Conservation (phyloP, 441 rosid genomes). For the Aleurites moluccanus region DNA sequence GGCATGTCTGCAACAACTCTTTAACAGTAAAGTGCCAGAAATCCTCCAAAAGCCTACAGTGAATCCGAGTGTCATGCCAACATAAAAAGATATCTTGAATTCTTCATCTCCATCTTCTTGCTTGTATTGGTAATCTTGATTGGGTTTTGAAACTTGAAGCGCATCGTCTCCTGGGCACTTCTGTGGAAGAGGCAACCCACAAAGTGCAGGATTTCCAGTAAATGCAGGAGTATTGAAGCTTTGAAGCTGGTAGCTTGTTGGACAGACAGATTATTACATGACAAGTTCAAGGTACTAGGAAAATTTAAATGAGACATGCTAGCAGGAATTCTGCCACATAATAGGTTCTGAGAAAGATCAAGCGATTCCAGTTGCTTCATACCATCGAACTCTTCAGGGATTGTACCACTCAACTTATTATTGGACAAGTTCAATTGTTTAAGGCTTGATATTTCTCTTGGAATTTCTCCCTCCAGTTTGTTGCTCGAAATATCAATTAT, state of each 20-base stretch:
- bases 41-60: not conserved
- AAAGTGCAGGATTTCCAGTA: not conserved
- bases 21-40: not conserved
- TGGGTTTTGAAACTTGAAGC: not conserved
- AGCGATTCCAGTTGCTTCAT: not conserved
- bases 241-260: slow-evolving; percentile 15
- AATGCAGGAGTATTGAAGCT: slow-evolving; percentile 10
- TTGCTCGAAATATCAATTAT: too few relatives aligned
- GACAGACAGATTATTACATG: slow-evolving; percentile 18
- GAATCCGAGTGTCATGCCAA: not conserved
- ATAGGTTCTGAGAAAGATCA: not conserved
- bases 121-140: not conserved
- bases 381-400: not conserved
- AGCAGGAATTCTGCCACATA: slow-evolving; percentile 4
- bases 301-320: not conserved
- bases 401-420: not conserved
- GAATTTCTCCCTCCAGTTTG: slow-evolving; percentile 5
- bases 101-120: slow-evolving; percentile 1
- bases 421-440: slow-evolving; percentile 8
- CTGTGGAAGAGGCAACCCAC: not conserved
- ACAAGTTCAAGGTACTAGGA: slow-evolving; percentile 8
- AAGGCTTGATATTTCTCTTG: not conserved
- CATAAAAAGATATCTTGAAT: not conserved
- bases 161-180: not conserved
- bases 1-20: not conserved